These are phyloP conservation scores for Chalciporus piperatus DNA, from an alignment of 768 basidiomycete genomes.

Conservation along the genomic window DNA sequence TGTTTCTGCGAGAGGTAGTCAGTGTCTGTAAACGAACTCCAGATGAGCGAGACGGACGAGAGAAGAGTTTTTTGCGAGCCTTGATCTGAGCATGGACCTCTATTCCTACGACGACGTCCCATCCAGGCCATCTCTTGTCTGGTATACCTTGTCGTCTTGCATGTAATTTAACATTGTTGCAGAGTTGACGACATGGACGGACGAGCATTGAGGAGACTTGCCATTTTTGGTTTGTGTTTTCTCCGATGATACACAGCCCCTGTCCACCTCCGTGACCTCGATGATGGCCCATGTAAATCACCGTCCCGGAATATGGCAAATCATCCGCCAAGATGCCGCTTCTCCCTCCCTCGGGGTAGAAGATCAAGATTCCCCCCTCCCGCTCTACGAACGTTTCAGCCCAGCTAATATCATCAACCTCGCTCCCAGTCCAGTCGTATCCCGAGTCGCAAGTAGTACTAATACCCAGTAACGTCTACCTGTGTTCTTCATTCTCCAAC, in stretches of 20 bases:
- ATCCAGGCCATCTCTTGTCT: constrained; percentile 69
- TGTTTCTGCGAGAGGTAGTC: constrained; percentile 32
- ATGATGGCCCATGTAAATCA: constrained; percentile 13
- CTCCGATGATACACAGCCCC: neutral
- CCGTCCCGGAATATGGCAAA: constrained; percentile 22
- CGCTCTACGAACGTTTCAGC: constrained; percentile 19
- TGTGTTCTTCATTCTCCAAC: constrained; percentile 1
- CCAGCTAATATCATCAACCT: neutral
- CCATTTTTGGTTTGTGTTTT: constrained; percentile 8
- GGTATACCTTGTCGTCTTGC: constrained; percentile 1
- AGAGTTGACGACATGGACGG: constrained; percentile 10
- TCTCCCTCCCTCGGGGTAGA: neutral
- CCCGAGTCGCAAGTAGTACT: neutral
- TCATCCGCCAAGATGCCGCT: constrained; percentile 17
- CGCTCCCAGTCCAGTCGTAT: neutral
- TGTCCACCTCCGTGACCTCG: too few species aligned
- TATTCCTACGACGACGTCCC: constrained; percentile 88
- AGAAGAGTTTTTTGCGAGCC: constrained; percentile 86
- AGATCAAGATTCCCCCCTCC: constrained; percentile 18
- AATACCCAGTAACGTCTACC: constrained; percentile 4
- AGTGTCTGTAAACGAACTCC: neutral
- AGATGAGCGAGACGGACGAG: constrained; percentile 42
- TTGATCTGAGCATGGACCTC: constrained; percentile 96
- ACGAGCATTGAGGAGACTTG: constrained; percentile 20
- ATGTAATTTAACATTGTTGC: neutral